phyloP scores from a whole-genome alignment of 768 basidiomycete genomes.

The Hygrophorus russula region DNA sequence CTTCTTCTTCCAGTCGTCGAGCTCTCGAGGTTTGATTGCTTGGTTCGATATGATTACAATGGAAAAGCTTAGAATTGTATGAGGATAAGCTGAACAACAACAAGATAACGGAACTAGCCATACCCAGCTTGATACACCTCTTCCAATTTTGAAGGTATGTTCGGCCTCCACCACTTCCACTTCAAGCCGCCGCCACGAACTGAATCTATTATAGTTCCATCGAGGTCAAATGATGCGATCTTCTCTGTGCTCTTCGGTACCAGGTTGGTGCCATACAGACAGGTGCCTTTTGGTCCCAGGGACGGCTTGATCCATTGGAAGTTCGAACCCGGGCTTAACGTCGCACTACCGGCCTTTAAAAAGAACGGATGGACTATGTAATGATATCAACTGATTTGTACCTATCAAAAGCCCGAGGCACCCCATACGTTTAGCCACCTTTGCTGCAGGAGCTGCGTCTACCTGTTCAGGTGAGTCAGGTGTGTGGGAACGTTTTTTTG shows the following conservation, averaged over 20 bases:
- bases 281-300: constrained; percentile 25
- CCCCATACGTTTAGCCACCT: too few relatives aligned
- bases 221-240: constrained; percentile 77
- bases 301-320: constrained; percentile 29
- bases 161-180: constrained; percentile 67
- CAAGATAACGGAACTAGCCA: constrained; percentile 11
- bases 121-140: constrained; percentile 52
- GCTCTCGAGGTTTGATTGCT: constrained; percentile 30
- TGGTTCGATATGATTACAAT: constrained; percentile 83
- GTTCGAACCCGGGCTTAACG: constrained; percentile 8
- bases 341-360: constrained; percentile 14
- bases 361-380: constrained; percentile 31
- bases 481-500: too few relatives aligned
- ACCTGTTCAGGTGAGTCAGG: too few relatives aligned
- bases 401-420: too few relatives aligned
- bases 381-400: neutral
- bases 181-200: constrained; percentile 20
- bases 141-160: constrained; percentile 53
- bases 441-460: too few relatives aligned
- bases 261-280: constrained; percentile 30
- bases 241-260: constrained; percentile 36
- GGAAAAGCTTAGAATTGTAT: constrained; percentile 37
- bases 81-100: neutral
- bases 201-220: constrained; percentile 76
- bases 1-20: constrained; percentile 70